Percentiles rank a stretch among this genome's conserved stretches.
These are phyloP conservation scores for Salvia splendens DNA, from an alignment of 257 asterid genomes.

Conservation along the genomic window DNA sequence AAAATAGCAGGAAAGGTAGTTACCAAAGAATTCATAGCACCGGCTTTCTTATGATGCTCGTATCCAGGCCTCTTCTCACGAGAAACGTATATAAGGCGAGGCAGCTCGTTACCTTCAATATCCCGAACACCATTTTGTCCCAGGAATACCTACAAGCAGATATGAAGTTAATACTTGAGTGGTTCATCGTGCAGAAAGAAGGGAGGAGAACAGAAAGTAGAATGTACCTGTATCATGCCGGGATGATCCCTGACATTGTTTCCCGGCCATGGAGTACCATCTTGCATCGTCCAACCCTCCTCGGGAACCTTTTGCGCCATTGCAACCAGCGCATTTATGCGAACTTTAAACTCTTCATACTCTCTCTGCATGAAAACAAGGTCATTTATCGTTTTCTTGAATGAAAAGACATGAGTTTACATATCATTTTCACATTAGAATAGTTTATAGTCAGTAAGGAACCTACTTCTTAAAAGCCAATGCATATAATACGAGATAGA, in stretches of 20 bases:
- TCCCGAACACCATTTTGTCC: conserved; percentile 87
- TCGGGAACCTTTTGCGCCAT: conserved; percentile 93
- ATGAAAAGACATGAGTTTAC: too few relatives aligned
- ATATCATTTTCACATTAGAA: neutral
- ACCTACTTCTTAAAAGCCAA: neutral
- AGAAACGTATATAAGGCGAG: conserved; percentile 91
- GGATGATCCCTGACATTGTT: conserved; percentile 97
- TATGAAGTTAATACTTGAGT: conserved; percentile 10
- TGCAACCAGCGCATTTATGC: conserved; percentile 85
- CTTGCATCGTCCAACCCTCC: conserved; percentile 99
- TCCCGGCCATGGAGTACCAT: conserved; percentile 98
- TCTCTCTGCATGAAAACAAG: conserved; percentile 65
- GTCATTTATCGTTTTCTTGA: too few relatives aligned
- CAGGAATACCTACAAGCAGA: conserved; percentile 68
- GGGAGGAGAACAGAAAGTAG: conserved; percentile 13
- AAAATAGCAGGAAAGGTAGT: conserved; percentile 20
- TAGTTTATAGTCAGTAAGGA: neutral
- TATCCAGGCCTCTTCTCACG: conserved; percentile 98
- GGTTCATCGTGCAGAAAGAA: neutral
- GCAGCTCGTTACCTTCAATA: conserved; percentile 84
- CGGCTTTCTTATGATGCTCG: conserved; percentile 98
- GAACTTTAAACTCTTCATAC: conserved; percentile 85
- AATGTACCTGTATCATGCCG: conserved; percentile 92
- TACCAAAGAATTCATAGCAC: conserved; percentile 99
- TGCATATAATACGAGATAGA: neutral